Conservation (phyloP, 257 asterid species). For the Salvia splendens region DNA sequence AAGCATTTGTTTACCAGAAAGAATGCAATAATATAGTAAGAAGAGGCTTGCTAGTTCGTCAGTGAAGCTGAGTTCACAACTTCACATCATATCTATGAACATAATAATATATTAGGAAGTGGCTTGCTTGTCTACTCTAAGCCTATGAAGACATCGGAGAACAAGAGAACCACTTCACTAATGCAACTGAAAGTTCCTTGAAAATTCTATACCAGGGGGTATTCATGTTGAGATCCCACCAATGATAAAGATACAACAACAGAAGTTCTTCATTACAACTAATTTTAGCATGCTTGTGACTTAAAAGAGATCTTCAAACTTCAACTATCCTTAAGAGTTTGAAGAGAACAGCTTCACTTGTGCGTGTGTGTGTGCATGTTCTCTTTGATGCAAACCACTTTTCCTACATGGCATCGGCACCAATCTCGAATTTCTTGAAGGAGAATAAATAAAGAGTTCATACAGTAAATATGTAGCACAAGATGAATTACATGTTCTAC, state of each 20-base stretch:
- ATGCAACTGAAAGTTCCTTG: conserved; percentile 7
- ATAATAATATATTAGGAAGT: not conserved
- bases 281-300: no score
- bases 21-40: not conserved
- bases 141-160: not conserved
- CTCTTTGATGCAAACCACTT: no score
- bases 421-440: not conserved
- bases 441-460: conserved; percentile 10
- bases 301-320: no score
- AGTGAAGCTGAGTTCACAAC: not conserved
- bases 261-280: not conserved
- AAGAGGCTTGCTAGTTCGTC: conserved; percentile 3
- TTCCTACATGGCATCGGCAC: no score
- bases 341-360: no score
- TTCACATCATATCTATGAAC: not conserved
- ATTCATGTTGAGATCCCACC: not conserved
- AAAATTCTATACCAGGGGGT: not conserved
- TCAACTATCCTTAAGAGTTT: not conserved
- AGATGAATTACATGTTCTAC: not conserved
- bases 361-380: no score
- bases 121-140: not conserved
- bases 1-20: conserved; percentile 1
- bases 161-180: not conserved
- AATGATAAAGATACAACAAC: not conserved
- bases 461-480: conserved; percentile 12